These are phyloP conservation scores for Pseudocercospora macadamiae DNA, from an alignment of 2,329 filamentous ascomycete species.

Conservation along the genomic window DNA sequence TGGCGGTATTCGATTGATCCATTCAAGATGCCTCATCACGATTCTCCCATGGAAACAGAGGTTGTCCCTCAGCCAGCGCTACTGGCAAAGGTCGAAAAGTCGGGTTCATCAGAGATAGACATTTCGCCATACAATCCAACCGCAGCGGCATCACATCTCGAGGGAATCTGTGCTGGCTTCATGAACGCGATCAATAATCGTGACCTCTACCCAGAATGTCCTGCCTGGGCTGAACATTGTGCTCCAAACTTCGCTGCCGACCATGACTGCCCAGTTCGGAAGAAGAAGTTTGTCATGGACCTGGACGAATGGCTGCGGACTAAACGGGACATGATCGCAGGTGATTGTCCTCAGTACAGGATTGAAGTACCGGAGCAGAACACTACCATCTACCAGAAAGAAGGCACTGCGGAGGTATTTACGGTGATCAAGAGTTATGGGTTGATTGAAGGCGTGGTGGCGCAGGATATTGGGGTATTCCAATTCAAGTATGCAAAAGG, in stretches of 20 bases:
- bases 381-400: neutral
- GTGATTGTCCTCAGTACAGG: neutral
- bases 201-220: neutral
- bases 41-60: neutral
- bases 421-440: neutral
- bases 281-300: neutral
- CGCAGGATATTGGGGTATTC: neutral
- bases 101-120: neutral
- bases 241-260: neutral
- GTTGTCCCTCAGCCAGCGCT: neutral
- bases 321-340: neutral
- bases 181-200: neutral
- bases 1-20: too few species aligned
- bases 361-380: neutral
- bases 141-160: neutral
- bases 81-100: neutral
- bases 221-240: neutral
- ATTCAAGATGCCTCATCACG: neutral
- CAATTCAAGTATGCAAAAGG: neutral
- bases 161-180: neutral
- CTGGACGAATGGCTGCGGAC: neutral
- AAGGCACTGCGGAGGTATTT: neutral
- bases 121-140: neutral
- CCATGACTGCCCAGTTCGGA: neutral
- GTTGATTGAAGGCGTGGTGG: constrained; percentile 1